phyloP scores from a whole-genome alignment of 2,329 filamentous ascomycete species.

The Sporothrix variecibatus region DNA sequence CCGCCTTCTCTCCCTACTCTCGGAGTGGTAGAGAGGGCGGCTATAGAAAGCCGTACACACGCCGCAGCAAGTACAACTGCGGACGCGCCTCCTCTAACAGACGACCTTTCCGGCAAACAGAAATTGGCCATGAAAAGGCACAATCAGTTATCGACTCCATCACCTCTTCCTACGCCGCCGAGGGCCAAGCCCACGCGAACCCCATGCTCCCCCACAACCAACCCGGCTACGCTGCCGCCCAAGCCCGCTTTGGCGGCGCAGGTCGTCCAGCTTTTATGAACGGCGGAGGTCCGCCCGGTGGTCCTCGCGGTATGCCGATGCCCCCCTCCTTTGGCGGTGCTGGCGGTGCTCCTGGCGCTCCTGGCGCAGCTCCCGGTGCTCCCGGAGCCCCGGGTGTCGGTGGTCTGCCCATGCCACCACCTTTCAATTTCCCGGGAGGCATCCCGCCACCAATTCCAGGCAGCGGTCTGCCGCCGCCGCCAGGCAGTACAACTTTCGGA shows the following conservation, averaged over 20 bases:
- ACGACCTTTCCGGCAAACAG: constrained; percentile 45
- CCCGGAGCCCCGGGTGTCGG: constrained; percentile 59
- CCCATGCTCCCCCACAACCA: constrained; percentile 77
- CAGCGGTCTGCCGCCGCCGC: constrained; percentile 31
- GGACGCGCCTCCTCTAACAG: constrained; percentile 14
- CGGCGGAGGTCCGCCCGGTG: constrained; percentile 10
- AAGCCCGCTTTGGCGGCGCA: constrained; percentile 37
- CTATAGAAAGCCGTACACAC: background rate
- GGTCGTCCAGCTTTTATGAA: constrained; percentile 25
- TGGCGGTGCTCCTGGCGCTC: background rate
- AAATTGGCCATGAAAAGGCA: constrained; percentile 98
- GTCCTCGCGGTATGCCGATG: constrained; percentile 54
- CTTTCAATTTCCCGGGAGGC: constrained; percentile 41
- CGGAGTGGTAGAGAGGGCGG: background rate
- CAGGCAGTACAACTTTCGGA: constrained; percentile 26
- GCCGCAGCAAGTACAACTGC: background rate
- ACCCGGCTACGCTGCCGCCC: constrained; percentile 48
- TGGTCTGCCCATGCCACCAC: constrained; percentile 42
- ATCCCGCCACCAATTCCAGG: constrained; percentile 34
- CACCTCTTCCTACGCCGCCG: constrained; percentile 87
- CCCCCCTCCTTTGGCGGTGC: constrained; percentile 41
- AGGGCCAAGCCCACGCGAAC: constrained; percentile 84
- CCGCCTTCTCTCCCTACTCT: background rate
- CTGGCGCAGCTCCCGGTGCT: constrained; percentile 42
- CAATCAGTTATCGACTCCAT: constrained; percentile 98